Evolutionary conservation across 78 protist species (phyloP).

Genomic region (Dictyostelium discoideum): dicty_2.7 NC_007090.3:3702501-3703000

Average conservation of each 20-base stretch:
- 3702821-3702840: conserved; percentile 18
- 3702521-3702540: conserved; percentile 4
- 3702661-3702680: conserved; percentile 28
- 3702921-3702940: background rate
- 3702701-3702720: conserved; percentile 53
- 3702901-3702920: background rate
- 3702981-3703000: conserved; percentile 46
- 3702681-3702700: background rate
- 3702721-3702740: background rate
- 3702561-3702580: conserved; percentile 23
- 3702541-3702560: conserved; percentile 24
- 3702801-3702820: background rate
- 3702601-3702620: background rate
- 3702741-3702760: background rate
- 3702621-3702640: conserved; percentile 48
- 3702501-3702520: background rate
- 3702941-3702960: conserved; percentile 2
- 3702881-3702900: conserved; percentile 64
- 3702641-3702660: conserved; percentile 10
- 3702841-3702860: conserved; percentile 67
- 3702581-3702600: conserved; percentile 14
- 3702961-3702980: conserved; percentile 40
- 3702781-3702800: background rate
- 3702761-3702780: background rate
- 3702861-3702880: conserved; percentile 32